Base-by-base conservation (phyloP, 2,329 filamentous ascomycete species). In the Ophiocordyceps camponoti-saundersi region DNA sequence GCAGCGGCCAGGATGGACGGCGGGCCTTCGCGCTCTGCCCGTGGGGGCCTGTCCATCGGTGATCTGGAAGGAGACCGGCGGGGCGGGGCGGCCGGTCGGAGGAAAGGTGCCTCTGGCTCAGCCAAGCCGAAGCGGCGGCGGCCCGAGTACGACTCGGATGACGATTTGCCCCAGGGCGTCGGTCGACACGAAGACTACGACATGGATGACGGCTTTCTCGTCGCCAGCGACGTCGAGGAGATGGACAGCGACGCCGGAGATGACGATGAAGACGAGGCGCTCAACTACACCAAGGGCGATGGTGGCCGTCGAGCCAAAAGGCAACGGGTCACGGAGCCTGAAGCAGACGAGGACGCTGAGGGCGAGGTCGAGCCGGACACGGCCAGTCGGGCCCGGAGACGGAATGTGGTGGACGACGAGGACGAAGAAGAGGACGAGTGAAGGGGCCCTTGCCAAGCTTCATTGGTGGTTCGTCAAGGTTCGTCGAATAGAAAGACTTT, bases 191-290 rank as follows among this genome's bases (percentile, higher is more conserved):
- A 89, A 53, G 82, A 86, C 52, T 90, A 90, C 58, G 84, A 89
- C 51, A 73, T 82, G 58, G 82, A 82, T 32, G 85, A 90, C 56
- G 85, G 82, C 48, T 90, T 90, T 59, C 74, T 90, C 48, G 85
- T 82, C 3, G 71, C 71, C 3, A 87, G 81, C 55, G 84, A 87
- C 53, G 82, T 86, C 49, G 85, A 88, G 41, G 77, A 75, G 40
- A 65, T 69, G 49, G 77, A 73, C 30, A 76, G 70, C 3, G 77
- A 72, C 1, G 75, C 73, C 6, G 74, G 81, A 0, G 79, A 80
- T 0, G 79, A 80, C 1, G 77, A 79, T 39, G 73, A 82, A 1
- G 77, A 79, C 47, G 73, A 76, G 46, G 52, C 73, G 3, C 55
- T 72, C 36, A 70, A 26, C 11, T 23, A 73, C n/a, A 71, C 75